A percentile compares a stretch with the other conserved stretches of the same genome.
Conservation (phyloP, 2,329 filamentous ascomycete species). For the Ophiosphaerella narmari region DNA sequence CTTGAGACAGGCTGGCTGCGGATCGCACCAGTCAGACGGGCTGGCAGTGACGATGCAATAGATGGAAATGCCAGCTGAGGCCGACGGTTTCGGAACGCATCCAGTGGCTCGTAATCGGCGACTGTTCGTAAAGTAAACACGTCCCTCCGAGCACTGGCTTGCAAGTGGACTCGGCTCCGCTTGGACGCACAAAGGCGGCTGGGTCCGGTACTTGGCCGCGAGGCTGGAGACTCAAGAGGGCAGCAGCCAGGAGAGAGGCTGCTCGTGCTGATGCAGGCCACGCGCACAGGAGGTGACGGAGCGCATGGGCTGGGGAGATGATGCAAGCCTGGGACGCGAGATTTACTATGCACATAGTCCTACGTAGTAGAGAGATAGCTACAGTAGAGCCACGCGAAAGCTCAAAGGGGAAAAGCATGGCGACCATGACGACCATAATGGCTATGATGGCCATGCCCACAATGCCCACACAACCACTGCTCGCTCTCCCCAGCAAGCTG, state of each 20-base stretch:
- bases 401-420: slow-evolving; percentile 26
- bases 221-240: slow-evolving; percentile 40
- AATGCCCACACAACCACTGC: slow-evolving; percentile 17
- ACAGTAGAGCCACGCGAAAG: background rate
- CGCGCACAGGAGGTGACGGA: slow-evolving; percentile 11
- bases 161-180: slow-evolving; percentile 28
- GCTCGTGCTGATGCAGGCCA: slow-evolving; percentile 19
- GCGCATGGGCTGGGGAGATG: slow-evolving; percentile 8
- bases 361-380: background rate
- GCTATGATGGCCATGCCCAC: too few species aligned
- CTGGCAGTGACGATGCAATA: slow-evolving; percentile 14
- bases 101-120: slow-evolving; percentile 33
- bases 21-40: slow-evolving; percentile 6
- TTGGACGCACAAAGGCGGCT: slow-evolving; percentile 33
- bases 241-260: slow-evolving; percentile 13
- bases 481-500: slow-evolving; percentile 18
- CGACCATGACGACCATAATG: slow-evolving; percentile 12
- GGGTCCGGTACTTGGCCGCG: slow-evolving; percentile 29
- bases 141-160: slow-evolving; percentile 33
- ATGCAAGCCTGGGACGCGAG: slow-evolving; percentile 2
- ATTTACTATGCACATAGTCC: too few species aligned
- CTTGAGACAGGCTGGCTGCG: slow-evolving; percentile 16
- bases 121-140: slow-evolving; percentile 34
- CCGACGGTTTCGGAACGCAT: slow-evolving; percentile 21
- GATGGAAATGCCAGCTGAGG: slow-evolving; percentile 16